Percentiles rank a stretch among this genome's conserved stretches.
Evolutionary conservation across 768 basidiomycete species (phyloP).

Genomic region (Heimioporus sp.): DNA sequence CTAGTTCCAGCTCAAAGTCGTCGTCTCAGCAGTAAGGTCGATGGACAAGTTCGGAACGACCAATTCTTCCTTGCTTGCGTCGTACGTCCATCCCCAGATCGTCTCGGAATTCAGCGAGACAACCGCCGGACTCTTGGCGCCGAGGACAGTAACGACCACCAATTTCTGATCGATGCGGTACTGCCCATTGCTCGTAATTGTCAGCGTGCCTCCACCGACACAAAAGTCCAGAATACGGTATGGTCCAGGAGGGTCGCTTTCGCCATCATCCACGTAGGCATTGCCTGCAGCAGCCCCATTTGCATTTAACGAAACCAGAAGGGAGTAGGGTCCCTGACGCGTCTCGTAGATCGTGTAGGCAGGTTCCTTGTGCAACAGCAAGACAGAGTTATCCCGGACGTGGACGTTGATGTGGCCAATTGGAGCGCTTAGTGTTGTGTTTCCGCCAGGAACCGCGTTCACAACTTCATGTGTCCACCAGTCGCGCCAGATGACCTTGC

Average conservation of each 20-base stretch:
- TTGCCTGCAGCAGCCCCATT: too few relatives aligned
- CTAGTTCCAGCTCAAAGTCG: too few relatives aligned
- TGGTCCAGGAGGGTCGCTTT: too few relatives aligned
- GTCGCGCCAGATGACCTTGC: conserved; percentile 61
- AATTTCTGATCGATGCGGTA: conserved; percentile 43
- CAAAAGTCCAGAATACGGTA: too few relatives aligned
- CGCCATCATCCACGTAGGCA: too few relatives aligned
- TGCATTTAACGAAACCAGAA: conserved; percentile 26
- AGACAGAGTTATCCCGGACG: conserved; percentile 63
- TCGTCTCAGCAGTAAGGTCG: too few relatives aligned
- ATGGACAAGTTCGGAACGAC: conserved; percentile 36
- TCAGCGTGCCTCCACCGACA: too few relatives aligned
- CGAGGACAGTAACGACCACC: conserved; percentile 55
- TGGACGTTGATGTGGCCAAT: conserved; percentile 77
- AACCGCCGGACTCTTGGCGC: conserved; percentile 40
- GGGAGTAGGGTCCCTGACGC: too few relatives aligned
- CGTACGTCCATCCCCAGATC: conserved; percentile 40
- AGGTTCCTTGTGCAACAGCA: conserved; percentile 61
- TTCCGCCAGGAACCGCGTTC: conserved; percentile 38
- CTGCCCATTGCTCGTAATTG: conserved; percentile 33
- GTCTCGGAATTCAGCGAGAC: too few relatives aligned
- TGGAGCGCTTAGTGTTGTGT: conserved; percentile 59
- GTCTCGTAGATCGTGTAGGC: conserved; percentile 71
- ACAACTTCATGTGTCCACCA: conserved; percentile 68
- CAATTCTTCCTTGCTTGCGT: conserved; percentile 38